phyloP scores from a whole-genome alignment of 352 stramenopile species.

The Phytopythium sindhum region DNA sequence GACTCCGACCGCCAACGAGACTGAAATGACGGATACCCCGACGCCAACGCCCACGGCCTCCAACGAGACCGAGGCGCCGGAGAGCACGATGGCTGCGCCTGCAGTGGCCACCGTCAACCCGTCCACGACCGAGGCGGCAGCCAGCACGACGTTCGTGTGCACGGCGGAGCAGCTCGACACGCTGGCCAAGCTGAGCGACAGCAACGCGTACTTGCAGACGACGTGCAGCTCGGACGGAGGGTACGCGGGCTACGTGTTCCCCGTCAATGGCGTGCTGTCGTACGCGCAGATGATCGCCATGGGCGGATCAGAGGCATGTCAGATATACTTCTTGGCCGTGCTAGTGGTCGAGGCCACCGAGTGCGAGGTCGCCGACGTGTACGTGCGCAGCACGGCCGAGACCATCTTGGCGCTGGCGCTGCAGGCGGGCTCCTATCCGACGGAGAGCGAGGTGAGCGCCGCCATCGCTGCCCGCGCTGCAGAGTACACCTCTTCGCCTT shows the following conservation, averaged over 20 bases:
- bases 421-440: constrained; percentile 13
- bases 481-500: constrained; percentile 21
- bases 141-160: constrained; percentile 22
- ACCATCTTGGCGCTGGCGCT: constrained; percentile 21
- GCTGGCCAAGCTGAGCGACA: constrained; percentile 21
- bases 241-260: constrained; percentile 25
- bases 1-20: neutral
- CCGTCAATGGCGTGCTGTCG: constrained; percentile 25
- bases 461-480: constrained; percentile 17
- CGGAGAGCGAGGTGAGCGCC: constrained; percentile 21
- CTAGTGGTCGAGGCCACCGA: constrained; percentile 24
- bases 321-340: constrained; percentile 27
- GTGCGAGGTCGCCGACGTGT: constrained; percentile 28
- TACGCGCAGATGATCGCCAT: constrained; percentile 30
- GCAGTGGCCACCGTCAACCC: neutral
- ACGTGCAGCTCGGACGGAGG: constrained; percentile 17
- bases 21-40: neutral
- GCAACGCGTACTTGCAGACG: constrained; percentile 26
- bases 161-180: constrained; percentile 24
- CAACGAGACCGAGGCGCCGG: neutral
- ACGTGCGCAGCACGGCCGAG: constrained; percentile 28
- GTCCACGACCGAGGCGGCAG: neutral
- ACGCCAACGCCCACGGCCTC: neutral
- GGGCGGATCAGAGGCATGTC: constrained; percentile 16
- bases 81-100: neutral